phyloP scores from a whole-genome alignment of 1,284 basidiomycete species.

The Pascua guehoae region DNA sequence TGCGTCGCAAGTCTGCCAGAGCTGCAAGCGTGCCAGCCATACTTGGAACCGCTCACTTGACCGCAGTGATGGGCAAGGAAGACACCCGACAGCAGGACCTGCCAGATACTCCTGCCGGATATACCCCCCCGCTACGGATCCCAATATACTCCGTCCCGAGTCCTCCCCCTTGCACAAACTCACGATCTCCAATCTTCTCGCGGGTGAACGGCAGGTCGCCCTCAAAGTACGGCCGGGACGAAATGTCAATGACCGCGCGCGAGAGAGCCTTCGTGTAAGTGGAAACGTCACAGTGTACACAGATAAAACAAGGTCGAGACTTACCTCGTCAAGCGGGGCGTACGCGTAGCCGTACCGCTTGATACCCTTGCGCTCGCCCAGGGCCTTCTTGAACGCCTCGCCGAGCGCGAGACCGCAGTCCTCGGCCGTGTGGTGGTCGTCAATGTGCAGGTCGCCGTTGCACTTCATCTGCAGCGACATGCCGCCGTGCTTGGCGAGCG shows the following conservation, averaged over 20 bases:
- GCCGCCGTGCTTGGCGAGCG: constrained; percentile 88
- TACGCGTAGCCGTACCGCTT: constrained; percentile 93
- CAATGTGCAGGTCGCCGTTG: constrained; percentile 93
- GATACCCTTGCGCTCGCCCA: constrained; percentile 93
- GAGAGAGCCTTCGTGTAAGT: constrained; percentile 71
- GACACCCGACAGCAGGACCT: not conserved
- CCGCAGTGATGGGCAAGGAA: too few relatives aligned
- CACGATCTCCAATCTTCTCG: constrained; percentile 90
- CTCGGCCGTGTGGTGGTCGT: constrained; percentile 99
- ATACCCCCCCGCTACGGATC: not conserved
- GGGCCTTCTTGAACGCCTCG: constrained; percentile 88
- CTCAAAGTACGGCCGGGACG: constrained; percentile 91
- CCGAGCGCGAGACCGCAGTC: constrained; percentile 91
- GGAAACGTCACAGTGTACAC: too few relatives aligned
- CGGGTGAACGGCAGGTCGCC: constrained; percentile 84
- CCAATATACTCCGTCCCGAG: not conserved
- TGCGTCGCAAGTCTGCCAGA: too few relatives aligned
- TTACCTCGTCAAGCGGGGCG: constrained; percentile 92
- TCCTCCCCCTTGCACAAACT: constrained; percentile 22
- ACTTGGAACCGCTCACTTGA: too few relatives aligned
- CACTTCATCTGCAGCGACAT: constrained; percentile 87
- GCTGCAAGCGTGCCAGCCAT: too few relatives aligned
- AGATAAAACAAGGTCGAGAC: too few relatives aligned
- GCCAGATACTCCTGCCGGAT: not conserved
- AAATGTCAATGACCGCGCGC: constrained; percentile 95